Conservation (phyloP, 192 early-diverging fungal genomes). For the Coemansia sp. region DNA sequence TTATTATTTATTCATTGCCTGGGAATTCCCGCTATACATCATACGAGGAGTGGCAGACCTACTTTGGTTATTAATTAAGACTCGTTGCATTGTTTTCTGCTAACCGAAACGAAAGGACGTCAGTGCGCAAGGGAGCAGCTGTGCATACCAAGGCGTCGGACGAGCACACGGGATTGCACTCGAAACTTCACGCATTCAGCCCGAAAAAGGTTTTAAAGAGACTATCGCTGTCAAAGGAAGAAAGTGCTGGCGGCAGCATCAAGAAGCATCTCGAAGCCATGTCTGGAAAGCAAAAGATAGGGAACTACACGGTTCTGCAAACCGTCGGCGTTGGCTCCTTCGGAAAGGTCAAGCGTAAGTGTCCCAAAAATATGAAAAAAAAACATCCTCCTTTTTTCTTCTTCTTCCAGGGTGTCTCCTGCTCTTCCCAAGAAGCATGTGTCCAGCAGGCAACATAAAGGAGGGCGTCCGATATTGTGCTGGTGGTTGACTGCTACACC, state of each 20-base stretch:
- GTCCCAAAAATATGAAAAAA: not conserved
- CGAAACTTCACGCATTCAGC: conserved; percentile 49
- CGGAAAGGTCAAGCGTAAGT: conserved; percentile 97
- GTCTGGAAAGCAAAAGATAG: conserved; percentile 62
- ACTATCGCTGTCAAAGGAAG: conserved; percentile 38
- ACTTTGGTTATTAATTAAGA: not conserved
- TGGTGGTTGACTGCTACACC: not conserved
- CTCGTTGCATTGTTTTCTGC: not conserved
- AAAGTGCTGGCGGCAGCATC: conserved; percentile 13
- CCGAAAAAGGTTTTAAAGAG: conserved; percentile 47
- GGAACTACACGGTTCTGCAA: conserved; percentile 92
- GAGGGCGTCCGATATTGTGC: not conserved
- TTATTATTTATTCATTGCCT: too few species aligned
- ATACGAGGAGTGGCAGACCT: conserved; percentile 1
- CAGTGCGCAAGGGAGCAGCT: not conserved
- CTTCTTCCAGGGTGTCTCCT: too few species aligned
- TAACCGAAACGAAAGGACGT: not conserved
- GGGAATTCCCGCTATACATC: too few species aligned
- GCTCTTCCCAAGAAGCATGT: not conserved
- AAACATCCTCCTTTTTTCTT: too few species aligned
- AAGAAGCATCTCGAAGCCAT: conserved; percentile 26
- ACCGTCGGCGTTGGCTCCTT: conserved; percentile 98
- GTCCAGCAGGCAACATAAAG: not conserved
- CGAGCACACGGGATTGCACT: conserved; percentile 2
- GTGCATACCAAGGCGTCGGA: not conserved